Evolutionary conservation across 1,284 basidiomycete species (phyloP), one percentile per base, ranked within the genome.

Genomic region (Malassezia furfur): DNA sequence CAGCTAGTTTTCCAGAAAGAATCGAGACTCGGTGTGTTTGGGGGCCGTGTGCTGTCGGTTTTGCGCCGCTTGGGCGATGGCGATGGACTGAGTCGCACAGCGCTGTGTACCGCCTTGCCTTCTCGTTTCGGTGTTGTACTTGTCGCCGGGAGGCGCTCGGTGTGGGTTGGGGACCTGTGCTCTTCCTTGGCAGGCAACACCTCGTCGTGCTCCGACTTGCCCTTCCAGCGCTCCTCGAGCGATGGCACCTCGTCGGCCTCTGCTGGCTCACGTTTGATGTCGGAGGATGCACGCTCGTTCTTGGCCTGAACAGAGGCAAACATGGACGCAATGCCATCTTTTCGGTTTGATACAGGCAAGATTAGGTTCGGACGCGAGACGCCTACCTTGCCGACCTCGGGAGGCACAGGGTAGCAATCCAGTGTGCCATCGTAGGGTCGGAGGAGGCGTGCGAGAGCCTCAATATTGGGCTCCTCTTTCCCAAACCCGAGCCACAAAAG

Each of bases 381-480:
- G 6, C 89, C 88, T 3, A 94, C 85, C 76, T 87, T 93, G 0
- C 91, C 91, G 0, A 96, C 85, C 78, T 94, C 90, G 58, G 82
- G 83, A 0, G 88, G 87, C 0, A 96, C 91, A 52, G 83, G 82
- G 71, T 93, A 96, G 86, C 85, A 88, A 57, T 85, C 82, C 2
- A 94, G 77, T 4, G 69, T 48, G 19, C 52, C 51, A 15, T 79
- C 74, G 65, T 84, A 85, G 0, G 89, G 85, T 46, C 80, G 78
- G 22, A 93, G 79, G 17, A 96, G 74, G 39, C 80, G 80, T 37
- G 76, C 80, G 28, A 86, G 80, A 54, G 63, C 32, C 25, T 54
- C 50, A 1, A 49, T 21, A 0, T 50, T 41, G 25, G 54, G 38
- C 2, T 38, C 28, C 22, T 37, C 35, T 8, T 34, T 37, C 2